phyloP scores from a whole-genome alignment of 225 moss, liverwort and hornwort species.

The Pleurozium schreberi region DNA sequence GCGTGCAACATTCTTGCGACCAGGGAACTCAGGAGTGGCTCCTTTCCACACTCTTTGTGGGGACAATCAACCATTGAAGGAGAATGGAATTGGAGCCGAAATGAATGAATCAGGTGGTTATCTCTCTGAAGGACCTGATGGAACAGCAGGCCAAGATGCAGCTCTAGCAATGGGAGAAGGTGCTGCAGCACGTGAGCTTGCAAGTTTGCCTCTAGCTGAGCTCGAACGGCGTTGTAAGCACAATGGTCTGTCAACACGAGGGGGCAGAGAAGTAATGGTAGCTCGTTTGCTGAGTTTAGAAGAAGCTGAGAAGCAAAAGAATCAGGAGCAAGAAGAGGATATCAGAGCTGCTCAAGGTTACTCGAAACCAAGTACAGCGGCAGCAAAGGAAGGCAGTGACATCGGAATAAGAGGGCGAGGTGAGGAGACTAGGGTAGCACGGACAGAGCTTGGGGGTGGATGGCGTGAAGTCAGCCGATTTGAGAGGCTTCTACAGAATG shows the following conservation, averaged over 20 bases:
- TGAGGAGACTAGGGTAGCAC: slow-evolving; percentile 56
- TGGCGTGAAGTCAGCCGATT: slow-evolving; percentile 89
- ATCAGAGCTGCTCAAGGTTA: slow-evolving; percentile 53
- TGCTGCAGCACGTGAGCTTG: slow-evolving; percentile 96
- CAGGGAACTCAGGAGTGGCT: slow-evolving; percentile 82
- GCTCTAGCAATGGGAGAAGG: slow-evolving; percentile 98
- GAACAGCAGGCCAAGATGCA: slow-evolving; percentile 68
- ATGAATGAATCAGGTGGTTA: slow-evolving; percentile 42
- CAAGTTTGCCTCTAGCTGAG: slow-evolving; percentile 80
- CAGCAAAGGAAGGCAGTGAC: slow-evolving; percentile 40
- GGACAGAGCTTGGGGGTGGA: slow-evolving; percentile 86
- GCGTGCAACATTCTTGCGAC: slow-evolving; percentile 89
- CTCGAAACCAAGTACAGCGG: slow-evolving; percentile 20
- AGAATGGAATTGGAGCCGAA: slow-evolving; percentile 46
- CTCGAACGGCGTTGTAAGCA: slow-evolving; percentile 95
- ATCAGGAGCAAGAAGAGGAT: slow-evolving; percentile 89
- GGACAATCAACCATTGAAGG: slow-evolving; percentile 51
- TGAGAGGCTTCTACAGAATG: slow-evolving; percentile 39
- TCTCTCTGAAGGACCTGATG: slow-evolving; percentile 44
- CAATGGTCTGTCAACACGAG: slow-evolving; percentile 88
- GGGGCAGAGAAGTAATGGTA: slow-evolving; percentile 92
- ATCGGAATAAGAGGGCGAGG: slow-evolving; percentile 33
- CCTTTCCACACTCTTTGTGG: slow-evolving; percentile 80
- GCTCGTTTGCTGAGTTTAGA: slow-evolving; percentile 89
- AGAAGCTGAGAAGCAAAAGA: slow-evolving; percentile 98